A percentile compares a stretch with the other conserved stretches of the same genome.
Conservation (phyloP, 2,329 filamentous ascomycete species). For the Aspergillus persii region DNA sequence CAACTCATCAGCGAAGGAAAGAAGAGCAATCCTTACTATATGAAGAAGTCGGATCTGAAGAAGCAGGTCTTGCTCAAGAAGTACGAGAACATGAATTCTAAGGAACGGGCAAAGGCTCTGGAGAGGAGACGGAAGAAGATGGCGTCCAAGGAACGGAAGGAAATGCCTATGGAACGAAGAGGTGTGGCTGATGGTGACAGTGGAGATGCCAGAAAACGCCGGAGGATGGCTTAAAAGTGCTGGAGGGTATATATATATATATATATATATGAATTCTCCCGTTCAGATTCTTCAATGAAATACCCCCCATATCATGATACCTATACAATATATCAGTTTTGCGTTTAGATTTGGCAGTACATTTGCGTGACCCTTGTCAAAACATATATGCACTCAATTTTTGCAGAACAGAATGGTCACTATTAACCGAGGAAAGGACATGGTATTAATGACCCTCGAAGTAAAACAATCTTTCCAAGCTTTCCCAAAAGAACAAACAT, state of each 20-base stretch:
- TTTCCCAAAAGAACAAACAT: neutral
- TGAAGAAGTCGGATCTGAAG: conserved; percentile 92
- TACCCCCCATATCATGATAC: neutral
- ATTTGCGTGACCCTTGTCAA: neutral
- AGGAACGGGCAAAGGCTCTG: conserved; percentile 78
- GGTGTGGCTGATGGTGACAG: conserved; percentile 24
- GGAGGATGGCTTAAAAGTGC: conserved; percentile 23
- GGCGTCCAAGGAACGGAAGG: conserved; percentile 78
- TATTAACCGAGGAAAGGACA: neutral
- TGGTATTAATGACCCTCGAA: neutral
- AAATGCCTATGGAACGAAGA: conserved; percentile 60
- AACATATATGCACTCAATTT: neutral
- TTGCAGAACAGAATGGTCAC: neutral
- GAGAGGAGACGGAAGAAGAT: conserved; percentile 89
- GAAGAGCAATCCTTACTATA: conserved; percentile 73
- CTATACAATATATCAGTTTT: neutral
- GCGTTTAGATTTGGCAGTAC: neutral
- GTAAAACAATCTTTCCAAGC: neutral
- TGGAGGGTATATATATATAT: neutral
- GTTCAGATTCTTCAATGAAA: neutral
- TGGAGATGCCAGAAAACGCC: conserved; percentile 27
- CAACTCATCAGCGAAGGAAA: conserved; percentile 84
- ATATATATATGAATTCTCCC: neutral
- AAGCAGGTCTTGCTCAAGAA: conserved; percentile 75
- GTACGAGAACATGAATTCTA: conserved; percentile 79